Base-by-base conservation (phyloP, 441 rosid genomes). In the Populus trichocarpa region DNA sequence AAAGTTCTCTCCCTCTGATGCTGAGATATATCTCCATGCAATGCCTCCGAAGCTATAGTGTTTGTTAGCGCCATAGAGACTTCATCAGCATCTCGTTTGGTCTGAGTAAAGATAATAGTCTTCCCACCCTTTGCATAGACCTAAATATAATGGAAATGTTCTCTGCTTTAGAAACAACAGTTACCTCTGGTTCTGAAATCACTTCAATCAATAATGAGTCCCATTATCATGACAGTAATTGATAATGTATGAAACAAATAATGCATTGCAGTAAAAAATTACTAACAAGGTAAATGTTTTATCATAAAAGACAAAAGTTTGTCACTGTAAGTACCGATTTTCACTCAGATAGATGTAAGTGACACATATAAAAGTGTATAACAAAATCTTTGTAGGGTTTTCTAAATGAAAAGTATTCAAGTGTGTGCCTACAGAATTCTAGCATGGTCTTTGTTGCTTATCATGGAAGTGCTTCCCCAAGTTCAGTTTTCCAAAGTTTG, bases 1-100 rank as follows among this genome's bases (percentile, higher is more conserved):
- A 96, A 88, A 25, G 99, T 96, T 87, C 99, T 91, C 91, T 96
- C 99, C 82, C 99, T 92, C 81, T 96, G 99, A 80, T 91, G 98
- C 84, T 96, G 99, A 73, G 99, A 96, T 75, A 94, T 96, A 85
- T 96, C 99, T 38, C 99, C 99, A 78, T 96, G 99, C 85, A 96
- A 85, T 74, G 99, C 99, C 83, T 94, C 99, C 3, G 99, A 85
- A 81, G 98, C 90, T 77, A 96, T 92, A 83, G 89, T 96, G 79
- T 65, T 92, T 73, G 97, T 88, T 70, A 96, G 81, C 67, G 96
- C 89, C 73, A 90, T 77, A 53, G 99, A 96, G 66, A 96, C 98
- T 79, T 96, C 98, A 83, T 96, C 98, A 69, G 99, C 99, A 87
- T 96, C 99, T 81, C 96, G 84, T 85, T 96, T 96, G 35, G 98